These are phyloP conservation scores for Combretum micranthum DNA, from an alignment of 345 rosid genomes.

Conservation along the genomic window DNA sequence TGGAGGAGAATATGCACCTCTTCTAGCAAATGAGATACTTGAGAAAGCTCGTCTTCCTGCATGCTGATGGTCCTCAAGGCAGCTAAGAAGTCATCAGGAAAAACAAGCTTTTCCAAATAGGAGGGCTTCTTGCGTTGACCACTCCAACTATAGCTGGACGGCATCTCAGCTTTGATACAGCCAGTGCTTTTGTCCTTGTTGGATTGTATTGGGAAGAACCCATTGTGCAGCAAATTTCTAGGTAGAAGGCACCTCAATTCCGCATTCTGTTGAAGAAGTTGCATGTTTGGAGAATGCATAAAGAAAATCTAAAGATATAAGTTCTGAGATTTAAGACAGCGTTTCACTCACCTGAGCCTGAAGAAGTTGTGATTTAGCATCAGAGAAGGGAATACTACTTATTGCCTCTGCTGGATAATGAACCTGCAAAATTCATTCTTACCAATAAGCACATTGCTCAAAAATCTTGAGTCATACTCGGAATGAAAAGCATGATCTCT, in stretches of 20 bases:
- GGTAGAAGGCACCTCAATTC: slow-evolving; percentile 79
- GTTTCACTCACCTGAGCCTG: slow-evolving; percentile 62
- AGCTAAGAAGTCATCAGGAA: slow-evolving; percentile 75
- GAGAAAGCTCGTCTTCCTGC: slow-evolving; percentile 64
- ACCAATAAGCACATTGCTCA: slow-evolving; percentile 2
- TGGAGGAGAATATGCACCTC: slow-evolving; percentile 41
- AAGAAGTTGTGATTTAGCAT: slow-evolving; percentile 74
- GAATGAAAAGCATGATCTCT: slow-evolving; percentile 1
- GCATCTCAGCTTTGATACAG: slow-evolving; percentile 12
- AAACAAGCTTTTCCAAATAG: slow-evolving; percentile 64
- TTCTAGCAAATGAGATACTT: slow-evolving; percentile 68
- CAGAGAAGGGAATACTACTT: slow-evolving; percentile 50
- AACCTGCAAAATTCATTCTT: slow-evolving; percentile 33
- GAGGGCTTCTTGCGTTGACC: slow-evolving; percentile 76
- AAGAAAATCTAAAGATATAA: not conserved
- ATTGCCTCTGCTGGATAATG: slow-evolving; percentile 92
- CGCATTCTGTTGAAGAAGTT: slow-evolving; percentile 49
- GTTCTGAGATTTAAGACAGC: not conserved
- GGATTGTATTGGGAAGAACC: slow-evolving; percentile 45
- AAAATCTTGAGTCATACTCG: not conserved
- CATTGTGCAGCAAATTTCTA: slow-evolving; percentile 49
- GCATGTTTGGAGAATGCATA: slow-evolving; percentile 10
- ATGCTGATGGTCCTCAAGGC: slow-evolving; percentile 79
- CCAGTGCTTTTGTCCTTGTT: slow-evolving; percentile 25
- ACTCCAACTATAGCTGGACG: slow-evolving; percentile 78